A percentile compares a stretch with the other conserved stretches of the same genome.
Conservation (phyloP, 495 filamentous ascomycete genomes). For the Penicillium verhagenii region DNA sequence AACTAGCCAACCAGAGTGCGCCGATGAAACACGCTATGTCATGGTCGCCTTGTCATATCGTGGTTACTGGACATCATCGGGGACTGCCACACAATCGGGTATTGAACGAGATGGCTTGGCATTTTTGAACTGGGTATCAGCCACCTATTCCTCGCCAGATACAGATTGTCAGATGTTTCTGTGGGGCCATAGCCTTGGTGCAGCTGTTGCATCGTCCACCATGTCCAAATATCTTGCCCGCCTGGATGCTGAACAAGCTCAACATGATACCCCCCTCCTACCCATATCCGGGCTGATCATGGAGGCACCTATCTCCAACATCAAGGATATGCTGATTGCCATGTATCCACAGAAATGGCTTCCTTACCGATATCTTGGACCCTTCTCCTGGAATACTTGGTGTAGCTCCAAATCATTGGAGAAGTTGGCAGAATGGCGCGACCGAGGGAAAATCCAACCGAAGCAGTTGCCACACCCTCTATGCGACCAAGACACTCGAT, state of each 20-base stretch:
- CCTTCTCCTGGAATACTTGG: constrained; percentile 57
- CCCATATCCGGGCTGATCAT: constrained; percentile 57
- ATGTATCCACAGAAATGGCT: constrained; percentile 83
- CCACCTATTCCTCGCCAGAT: constrained; percentile 29
- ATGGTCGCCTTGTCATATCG: constrained; percentile 70
- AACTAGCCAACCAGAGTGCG: not conserved
- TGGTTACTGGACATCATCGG: constrained; percentile 76
- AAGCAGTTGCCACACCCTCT: too few relatives aligned
- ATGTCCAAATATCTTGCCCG: constrained; percentile 44
- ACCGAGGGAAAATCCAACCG: constrained; percentile 1
- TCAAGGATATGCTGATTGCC: constrained; percentile 68
- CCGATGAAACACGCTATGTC: constrained; percentile 39
- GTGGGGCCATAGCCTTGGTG: constrained; percentile 83
- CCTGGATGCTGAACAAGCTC: constrained; percentile 15
- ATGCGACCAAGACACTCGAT: not conserved
- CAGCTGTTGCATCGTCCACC: constrained; percentile 51
- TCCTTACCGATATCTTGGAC: constrained; percentile 64
- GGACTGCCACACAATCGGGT: constrained; percentile 63
- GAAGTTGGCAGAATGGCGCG: constrained; percentile 29
- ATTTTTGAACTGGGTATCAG: constrained; percentile 53
- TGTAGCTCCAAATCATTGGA: constrained; percentile 38
- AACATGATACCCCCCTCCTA: constrained; percentile 7
- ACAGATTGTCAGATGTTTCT: constrained; percentile 52
- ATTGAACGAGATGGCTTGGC: constrained; percentile 64
- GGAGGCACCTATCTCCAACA: constrained; percentile 74